These are phyloP conservation scores for Juglanconis oblonga DNA, from an alignment of 2,329 filamentous ascomycete species.

Conservation along the genomic window DNA sequence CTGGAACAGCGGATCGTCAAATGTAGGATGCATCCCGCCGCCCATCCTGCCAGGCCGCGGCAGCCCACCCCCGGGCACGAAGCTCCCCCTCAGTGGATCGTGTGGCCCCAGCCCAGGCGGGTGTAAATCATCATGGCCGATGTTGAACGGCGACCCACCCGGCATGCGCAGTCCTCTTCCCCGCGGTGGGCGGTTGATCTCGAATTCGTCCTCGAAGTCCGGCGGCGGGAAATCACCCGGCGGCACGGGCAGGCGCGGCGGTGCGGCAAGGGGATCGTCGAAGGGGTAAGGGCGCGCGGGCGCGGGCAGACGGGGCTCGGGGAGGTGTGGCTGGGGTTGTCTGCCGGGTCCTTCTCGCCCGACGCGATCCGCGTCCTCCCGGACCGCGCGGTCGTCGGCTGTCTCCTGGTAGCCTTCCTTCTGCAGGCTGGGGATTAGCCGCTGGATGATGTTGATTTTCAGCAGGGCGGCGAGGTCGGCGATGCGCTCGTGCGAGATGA, in stretches of 20 bases:
- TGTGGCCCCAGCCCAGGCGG: slow-evolving; percentile 81
- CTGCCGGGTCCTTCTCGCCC: slow-evolving; percentile 19
- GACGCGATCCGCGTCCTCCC: slow-evolving; percentile 39
- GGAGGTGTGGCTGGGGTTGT: slow-evolving; percentile 40
- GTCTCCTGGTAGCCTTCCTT: slow-evolving; percentile 76
- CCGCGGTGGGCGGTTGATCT: slow-evolving; percentile 68
- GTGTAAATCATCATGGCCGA: slow-evolving; percentile 85
- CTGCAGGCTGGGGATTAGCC: slow-evolving; percentile 71
- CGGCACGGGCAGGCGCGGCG: slow-evolving; percentile 62
- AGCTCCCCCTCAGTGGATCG: slow-evolving; percentile 71
- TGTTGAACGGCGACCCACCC: slow-evolving; percentile 56
- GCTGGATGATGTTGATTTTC: slow-evolving; percentile 79
- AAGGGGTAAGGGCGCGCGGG: slow-evolving; percentile 60
- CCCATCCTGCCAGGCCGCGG: slow-evolving; percentile 54
- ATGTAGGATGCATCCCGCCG: slow-evolving; percentile 93
- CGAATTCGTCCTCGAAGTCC: slow-evolving; percentile 89
- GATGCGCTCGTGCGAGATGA: slow-evolving; percentile 71
- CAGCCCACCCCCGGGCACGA: slow-evolving; percentile 57
- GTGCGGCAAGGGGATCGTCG: slow-evolving; percentile 61
- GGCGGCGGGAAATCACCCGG: slow-evolving; percentile 77
- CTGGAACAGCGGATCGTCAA: slow-evolving; percentile 83
- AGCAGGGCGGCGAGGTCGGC: slow-evolving; percentile 66
- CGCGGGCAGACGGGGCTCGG: slow-evolving; percentile 46
- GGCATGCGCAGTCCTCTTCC: slow-evolving; percentile 27
- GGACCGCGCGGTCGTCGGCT: slow-evolving; percentile 37